phyloP scores from a whole-genome alignment of 202 grass and related monocot species.

The Carex arenaria region DNA sequence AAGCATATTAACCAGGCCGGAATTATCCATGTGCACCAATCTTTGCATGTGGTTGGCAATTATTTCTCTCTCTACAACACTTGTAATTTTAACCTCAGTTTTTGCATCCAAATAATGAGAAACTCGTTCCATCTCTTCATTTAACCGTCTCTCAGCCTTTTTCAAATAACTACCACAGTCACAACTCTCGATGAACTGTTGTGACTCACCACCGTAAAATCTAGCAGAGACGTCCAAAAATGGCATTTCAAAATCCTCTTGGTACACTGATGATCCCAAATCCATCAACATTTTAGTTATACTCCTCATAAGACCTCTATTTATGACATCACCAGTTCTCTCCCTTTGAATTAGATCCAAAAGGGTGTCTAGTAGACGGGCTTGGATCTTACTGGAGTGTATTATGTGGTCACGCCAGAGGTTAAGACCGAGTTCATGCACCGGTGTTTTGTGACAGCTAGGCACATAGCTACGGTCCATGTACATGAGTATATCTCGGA shows the following conservation, averaged over 20 bases:
- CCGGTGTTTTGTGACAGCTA: conserved; percentile 44
- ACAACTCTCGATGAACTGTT: conserved; percentile 77
- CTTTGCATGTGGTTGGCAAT: conserved; percentile 95
- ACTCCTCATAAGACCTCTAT: conserved; percentile 76
- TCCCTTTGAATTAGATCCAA: conserved; percentile 76
- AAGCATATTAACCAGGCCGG: conserved; percentile 91
- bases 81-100: conserved; percentile 89
- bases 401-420: conserved; percentile 93
- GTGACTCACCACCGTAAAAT: conserved; percentile 83
- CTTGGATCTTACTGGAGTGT: conserved; percentile 58
- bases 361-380: conserved; percentile 61
- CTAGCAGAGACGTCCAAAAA: conserved; percentile 78
- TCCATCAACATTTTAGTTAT: conserved; percentile 98
- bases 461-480: conserved; percentile 87
- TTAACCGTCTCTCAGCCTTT: conserved; percentile 80
- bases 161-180: conserved; percentile 92
- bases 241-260: conserved; percentile 92
- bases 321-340: conserved; percentile 82
- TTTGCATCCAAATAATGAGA: conserved; percentile 83
- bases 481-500: conserved; percentile 95
- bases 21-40: conserved; percentile 97
- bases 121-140: conserved; percentile 94
- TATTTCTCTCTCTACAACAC: conserved; percentile 92
- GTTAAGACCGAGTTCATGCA: conserved; percentile 90
- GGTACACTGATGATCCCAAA: conserved; percentile 74